Evolutionary conservation across 495 filamentous ascomycete species (phyloP).

Genomic region (Penicillium canariense): DNA sequence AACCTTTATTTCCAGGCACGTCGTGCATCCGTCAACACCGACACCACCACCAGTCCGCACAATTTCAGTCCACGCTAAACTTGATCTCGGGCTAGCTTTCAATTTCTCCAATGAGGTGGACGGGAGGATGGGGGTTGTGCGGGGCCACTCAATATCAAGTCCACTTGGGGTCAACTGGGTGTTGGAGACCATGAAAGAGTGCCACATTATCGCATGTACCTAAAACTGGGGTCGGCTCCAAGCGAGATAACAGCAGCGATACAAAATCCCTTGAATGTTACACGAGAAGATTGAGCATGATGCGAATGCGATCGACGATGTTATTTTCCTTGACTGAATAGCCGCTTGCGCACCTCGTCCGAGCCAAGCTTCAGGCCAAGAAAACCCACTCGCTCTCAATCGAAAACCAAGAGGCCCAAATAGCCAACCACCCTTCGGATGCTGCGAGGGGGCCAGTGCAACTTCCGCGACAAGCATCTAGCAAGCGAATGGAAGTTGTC

Average conservation of each 20-base stretch:
- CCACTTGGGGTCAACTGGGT: neutral
- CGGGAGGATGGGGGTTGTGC: neutral
- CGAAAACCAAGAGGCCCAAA: neutral
- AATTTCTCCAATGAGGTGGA: slow-evolving; percentile 1
- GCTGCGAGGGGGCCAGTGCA: neutral
- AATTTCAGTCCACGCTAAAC: neutral
- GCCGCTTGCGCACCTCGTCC: neutral
- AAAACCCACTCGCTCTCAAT: neutral
- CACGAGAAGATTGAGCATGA: neutral
- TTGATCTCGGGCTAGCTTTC: neutral
- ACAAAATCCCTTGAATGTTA: neutral
- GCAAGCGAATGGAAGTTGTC: neutral
- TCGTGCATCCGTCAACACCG: neutral
- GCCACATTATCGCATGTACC: neutral
- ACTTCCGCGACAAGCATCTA: neutral
- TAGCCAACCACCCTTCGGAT: neutral
- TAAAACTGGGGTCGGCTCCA: neutral
- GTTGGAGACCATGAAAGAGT: neutral
- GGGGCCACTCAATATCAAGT: slow-evolving; percentile 7
- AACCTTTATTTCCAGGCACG: neutral
- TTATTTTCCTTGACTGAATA: neutral
- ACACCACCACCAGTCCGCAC: neutral
- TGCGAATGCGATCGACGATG: neutral
- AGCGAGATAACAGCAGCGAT: neutral
- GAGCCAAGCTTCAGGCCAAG: slow-evolving; percentile 8